phyloP scores from a whole-genome alignment of 768 basidiomycete species.

The Saitozyma sp. region DNA sequence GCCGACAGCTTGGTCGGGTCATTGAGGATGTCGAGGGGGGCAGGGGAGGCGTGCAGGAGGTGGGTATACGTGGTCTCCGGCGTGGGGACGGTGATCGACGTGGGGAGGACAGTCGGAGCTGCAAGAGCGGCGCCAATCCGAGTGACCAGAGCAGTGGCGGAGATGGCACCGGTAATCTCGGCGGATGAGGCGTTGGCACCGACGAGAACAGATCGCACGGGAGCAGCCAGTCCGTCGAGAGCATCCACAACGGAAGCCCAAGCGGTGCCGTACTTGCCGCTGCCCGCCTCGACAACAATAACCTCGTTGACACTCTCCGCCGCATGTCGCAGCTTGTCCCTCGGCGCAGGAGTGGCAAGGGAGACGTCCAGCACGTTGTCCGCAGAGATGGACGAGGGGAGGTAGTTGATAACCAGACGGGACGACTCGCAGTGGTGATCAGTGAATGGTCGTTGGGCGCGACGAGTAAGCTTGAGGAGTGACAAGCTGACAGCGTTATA shows the following conservation, averaged over 20 bases:
- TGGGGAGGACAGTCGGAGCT: constrained; percentile 29
- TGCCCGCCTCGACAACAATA: constrained; percentile 51
- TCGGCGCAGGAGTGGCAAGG: constrained; percentile 38
- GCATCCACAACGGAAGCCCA: constrained; percentile 56
- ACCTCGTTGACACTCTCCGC: constrained; percentile 48
- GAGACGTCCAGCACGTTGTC: constrained; percentile 61
- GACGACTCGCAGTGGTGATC: constrained; percentile 59
- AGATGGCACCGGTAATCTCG: constrained; percentile 47
- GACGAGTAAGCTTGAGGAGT: constrained; percentile 64
- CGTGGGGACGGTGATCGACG: constrained; percentile 34
- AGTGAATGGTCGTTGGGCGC: constrained; percentile 63
- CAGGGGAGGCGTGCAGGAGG: no score
- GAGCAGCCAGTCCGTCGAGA: constrained; percentile 51
- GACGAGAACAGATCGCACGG: constrained; percentile 43
- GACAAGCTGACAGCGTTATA: constrained; percentile 71
- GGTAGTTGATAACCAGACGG: constrained; percentile 62
- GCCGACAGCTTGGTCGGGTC: constrained; percentile 69
- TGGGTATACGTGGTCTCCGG: no score
- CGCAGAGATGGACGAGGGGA: constrained; percentile 59
- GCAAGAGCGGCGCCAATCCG: constrained; percentile 28
- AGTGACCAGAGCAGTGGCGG: constrained; percentile 55
- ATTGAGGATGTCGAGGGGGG: constrained; percentile 83
- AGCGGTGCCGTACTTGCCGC: constrained; percentile 36
- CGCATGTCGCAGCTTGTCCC: constrained; percentile 45
- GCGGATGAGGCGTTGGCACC: constrained; percentile 50